Conservation (phyloP, 345 rosid species). For the Salix viminalis region DNA sequence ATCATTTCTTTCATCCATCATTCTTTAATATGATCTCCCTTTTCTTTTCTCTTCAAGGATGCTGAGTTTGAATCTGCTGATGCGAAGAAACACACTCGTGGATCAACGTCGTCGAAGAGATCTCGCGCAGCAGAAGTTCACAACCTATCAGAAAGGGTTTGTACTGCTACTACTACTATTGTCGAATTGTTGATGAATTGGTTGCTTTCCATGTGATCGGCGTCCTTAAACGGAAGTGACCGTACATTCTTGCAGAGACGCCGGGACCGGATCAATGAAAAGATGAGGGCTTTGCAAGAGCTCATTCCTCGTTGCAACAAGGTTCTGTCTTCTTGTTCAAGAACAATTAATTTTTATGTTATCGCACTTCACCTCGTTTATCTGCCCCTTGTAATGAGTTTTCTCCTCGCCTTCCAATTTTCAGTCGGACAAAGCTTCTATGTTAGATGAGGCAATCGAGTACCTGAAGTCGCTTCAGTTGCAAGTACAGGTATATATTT, state of each 20-base stretch:
- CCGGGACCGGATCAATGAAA: slow-evolving; percentile 85
- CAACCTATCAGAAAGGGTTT: slow-evolving; percentile 92
- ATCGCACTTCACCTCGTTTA: neutral
- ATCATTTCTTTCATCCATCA: neutral
- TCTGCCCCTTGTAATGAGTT: neutral
- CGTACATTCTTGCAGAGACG: slow-evolving; percentile 50
- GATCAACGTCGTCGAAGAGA: slow-evolving; percentile 65
- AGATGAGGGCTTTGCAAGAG: slow-evolving; percentile 82
- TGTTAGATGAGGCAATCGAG: slow-evolving; percentile 89
- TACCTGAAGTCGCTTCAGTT: slow-evolving; percentile 89
- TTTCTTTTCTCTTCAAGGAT: slow-evolving; percentile 33
- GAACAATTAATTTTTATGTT: neutral
- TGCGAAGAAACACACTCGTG: slow-evolving; percentile 45
- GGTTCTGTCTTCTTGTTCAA: slow-evolving; percentile 31
- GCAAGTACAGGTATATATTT: slow-evolving; percentile 64
- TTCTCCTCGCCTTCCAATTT: neutral
- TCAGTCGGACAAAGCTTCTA: slow-evolving; percentile 92
- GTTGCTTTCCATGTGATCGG: neutral
- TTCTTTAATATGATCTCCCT: neutral
- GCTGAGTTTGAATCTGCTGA: slow-evolving; percentile 55
- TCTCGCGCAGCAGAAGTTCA: slow-evolving; percentile 92
- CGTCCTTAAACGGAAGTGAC: neutral
- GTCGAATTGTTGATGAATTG: neutral
- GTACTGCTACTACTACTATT: slow-evolving; percentile 9
- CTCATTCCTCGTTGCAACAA: slow-evolving; percentile 87